Percentiles rank a stretch among this genome's conserved stretches.
Evolutionary conservation across 2,329 filamentous ascomycete genomes (phyloP).

Genomic region (Paecilomyces sp.): DNA sequence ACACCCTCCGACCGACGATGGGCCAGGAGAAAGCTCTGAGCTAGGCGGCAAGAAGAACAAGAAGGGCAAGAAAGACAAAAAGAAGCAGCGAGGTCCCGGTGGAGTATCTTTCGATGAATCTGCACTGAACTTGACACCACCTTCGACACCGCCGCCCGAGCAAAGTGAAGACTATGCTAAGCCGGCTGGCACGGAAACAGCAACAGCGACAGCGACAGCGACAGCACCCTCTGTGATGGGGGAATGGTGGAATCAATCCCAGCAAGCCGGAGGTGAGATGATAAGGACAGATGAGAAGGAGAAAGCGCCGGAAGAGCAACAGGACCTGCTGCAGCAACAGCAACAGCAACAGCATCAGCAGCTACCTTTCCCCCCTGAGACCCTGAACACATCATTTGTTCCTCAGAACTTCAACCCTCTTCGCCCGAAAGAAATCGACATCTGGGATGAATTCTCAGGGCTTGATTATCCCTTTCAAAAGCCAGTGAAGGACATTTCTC

Average conservation of each 20-base stretch:
- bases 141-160: constrained; percentile 28
- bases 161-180: constrained; percentile 8
- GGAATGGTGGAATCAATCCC: constrained; percentile 9
- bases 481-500: constrained; percentile 4
- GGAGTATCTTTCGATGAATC: constrained; percentile 15
- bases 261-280: background rate
- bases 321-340: constrained; percentile 2
- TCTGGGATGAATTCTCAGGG: constrained; percentile 32
- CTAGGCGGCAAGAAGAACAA: constrained; percentile 2
- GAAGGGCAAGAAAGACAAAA: constrained; percentile 20
- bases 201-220: background rate
- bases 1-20: constrained; percentile 2
- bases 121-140: constrained; percentile 26
- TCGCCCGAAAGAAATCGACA: constrained; percentile 22
- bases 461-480: constrained; percentile 27
- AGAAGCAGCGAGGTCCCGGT: constrained; percentile 17
- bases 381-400: constrained; percentile 31
- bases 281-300: background rate
- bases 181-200: background rate
- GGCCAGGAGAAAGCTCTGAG: constrained; percentile 1
- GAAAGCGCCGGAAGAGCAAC: constrained; percentile 2
- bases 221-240: constrained; percentile 1
- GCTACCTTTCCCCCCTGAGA: background rate
- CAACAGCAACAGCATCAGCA: constrained; percentile 2
- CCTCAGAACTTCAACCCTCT: constrained; percentile 22